These are phyloP conservation scores for Gossypium trilobum DNA, from an alignment of 441 rosid genomes.

Conservation along the genomic window DNA sequence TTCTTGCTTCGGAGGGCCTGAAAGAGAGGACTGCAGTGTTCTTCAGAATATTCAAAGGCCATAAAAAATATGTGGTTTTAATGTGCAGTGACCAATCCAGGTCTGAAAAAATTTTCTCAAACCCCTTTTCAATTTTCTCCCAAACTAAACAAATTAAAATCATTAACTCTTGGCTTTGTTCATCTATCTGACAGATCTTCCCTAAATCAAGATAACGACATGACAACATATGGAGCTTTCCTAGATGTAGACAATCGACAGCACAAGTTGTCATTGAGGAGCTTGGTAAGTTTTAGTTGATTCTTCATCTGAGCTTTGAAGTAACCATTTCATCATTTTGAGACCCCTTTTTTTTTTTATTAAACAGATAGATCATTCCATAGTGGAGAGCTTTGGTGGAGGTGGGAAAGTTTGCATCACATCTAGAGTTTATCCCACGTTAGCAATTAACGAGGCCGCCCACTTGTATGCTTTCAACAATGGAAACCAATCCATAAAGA, in stretches of 20 bases:
- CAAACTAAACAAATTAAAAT: not conserved
- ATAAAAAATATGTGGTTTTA: constrained; percentile 41
- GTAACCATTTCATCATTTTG: not conserved
- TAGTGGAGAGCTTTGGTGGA: constrained; percentile 56
- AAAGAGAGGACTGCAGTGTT: constrained; percentile 57
- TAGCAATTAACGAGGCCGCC: constrained; percentile 32
- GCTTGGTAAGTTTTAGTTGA: not conserved
- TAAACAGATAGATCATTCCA: constrained; percentile 57
- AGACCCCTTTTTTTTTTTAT: not conserved
- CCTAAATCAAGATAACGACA: not conserved
- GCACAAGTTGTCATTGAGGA: not conserved
- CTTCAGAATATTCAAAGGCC: constrained; percentile 56
- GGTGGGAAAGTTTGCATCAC: constrained; percentile 58
- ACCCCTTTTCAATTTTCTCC: not conserved
- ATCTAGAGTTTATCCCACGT: constrained; percentile 60
- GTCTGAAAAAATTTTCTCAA: constrained; percentile 14
- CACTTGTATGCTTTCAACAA: constrained; percentile 55
- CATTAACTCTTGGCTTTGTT: not conserved
- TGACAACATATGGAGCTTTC: not conserved
- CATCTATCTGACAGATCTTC: constrained; percentile 30
- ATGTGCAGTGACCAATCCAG: constrained; percentile 89
- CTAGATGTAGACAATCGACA: not conserved
- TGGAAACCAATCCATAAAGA: constrained; percentile 39
- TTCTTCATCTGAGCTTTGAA: not conserved
- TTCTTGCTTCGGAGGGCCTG: constrained; percentile 46